Evolutionary conservation across 495 filamentous ascomycete species (phyloP), one percentile per base, ranked within the genome.

Genomic region (Penicillium crystallinum): DNA sequence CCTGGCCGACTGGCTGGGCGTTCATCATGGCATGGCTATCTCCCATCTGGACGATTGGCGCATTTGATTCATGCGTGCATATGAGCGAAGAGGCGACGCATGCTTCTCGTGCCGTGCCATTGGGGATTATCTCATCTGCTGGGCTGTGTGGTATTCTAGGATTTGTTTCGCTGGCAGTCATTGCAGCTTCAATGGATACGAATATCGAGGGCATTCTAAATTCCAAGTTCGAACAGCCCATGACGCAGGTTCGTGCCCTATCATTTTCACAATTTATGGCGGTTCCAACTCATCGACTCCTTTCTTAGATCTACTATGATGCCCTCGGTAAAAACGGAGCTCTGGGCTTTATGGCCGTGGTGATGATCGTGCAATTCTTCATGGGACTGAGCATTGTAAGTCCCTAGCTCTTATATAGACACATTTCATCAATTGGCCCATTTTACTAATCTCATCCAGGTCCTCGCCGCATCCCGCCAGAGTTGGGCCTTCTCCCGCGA

Each of bases 21-120:
- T 87, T 86, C 56, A 85, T 87, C 70, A 60, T 87, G 22, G 62
- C 78, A 6, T 86, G 84, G 84, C 67, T 87, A 6, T 74, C 67
- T 12, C 83, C 84, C 0, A 86, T 87, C 43, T 87, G 84, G 84
- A 83, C 82, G 0, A 84, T 86, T 53, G 83, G 82, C 0, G 75
- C 65, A 0, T 78, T 80, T 31, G 74, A 79, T 58, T 72, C 68
- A 0, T 80, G 78, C 42, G 75, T 82, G 8, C 81, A 85, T 62
- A 85, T 85, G 74, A 77, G 72, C 35, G 84, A 86, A 59, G 84
- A 87, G 56, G 82, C 82, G 6, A 70, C 76, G 7, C 83, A 86
- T 66, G 83, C 83, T 11, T 70, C 80, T 0, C 77, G 72, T 29
- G 82, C 83, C 6, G 82, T 86, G 8, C 83, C 84, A 0, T 63